A percentile compares a stretch with the other conserved stretches of the same genome.
These are phyloP conservation scores for Verticillium alfalfae DNA, from an alignment of 2,329 filamentous ascomycete species.

Conservation along the genomic window DNA sequence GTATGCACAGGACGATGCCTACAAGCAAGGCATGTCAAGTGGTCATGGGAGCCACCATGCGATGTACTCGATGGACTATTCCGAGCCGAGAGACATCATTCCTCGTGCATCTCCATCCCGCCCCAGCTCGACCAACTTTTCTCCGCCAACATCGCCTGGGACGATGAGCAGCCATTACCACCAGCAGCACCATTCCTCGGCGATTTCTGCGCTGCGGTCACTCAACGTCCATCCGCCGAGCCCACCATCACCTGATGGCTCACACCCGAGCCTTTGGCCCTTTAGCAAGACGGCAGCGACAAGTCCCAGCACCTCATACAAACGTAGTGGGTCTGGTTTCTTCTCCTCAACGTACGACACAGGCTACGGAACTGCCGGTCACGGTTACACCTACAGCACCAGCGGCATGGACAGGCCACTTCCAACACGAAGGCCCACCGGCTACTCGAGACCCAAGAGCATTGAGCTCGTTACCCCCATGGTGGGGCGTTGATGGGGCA, in stretches of 20 bases:
- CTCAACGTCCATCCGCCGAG: conserved; percentile 48
- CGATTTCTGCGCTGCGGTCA: conserved; percentile 50
- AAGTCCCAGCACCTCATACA: conserved; percentile 49
- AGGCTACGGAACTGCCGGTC: conserved; percentile 27
- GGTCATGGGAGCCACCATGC: conserved; percentile 27
- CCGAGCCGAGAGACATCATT: conserved; percentile 57
- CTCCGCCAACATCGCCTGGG: conserved; percentile 43
- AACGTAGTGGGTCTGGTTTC: conserved; percentile 30
- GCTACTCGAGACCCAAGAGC: conserved; percentile 54
- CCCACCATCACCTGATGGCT: conserved; percentile 46
- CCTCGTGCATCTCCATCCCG: conserved; percentile 59
- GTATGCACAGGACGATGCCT: neutral
- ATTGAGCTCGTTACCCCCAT: conserved; percentile 60
- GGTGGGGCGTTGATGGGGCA: conserved; percentile 36
- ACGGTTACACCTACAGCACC: conserved; percentile 31
- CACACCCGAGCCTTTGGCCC: conserved; percentile 44
- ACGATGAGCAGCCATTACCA: conserved; percentile 22
- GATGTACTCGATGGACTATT: conserved; percentile 36
- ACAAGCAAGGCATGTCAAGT: neutral
- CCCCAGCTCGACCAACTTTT: conserved; percentile 49
- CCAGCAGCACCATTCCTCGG: conserved; percentile 32
- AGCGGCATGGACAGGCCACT: conserved; percentile 47
- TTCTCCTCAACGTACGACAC: conserved; percentile 47
- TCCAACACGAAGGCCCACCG: conserved; percentile 47
- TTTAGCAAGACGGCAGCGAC: conserved; percentile 45